Conservation (phyloP, 208 protist species). For the Kentomonas sorsogonicus region DNA sequence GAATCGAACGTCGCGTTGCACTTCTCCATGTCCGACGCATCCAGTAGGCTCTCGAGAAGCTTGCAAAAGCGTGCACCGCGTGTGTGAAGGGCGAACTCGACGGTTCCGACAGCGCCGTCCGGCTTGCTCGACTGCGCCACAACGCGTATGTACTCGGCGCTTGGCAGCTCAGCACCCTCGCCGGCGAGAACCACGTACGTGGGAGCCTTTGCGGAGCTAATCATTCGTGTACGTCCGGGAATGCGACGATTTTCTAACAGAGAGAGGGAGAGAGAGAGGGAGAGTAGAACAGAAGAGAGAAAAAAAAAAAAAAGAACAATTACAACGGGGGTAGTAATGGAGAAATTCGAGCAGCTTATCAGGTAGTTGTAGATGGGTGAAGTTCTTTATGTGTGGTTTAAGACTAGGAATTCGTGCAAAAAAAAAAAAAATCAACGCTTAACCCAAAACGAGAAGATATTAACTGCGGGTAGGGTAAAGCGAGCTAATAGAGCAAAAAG, state of each 20-base stretch:
- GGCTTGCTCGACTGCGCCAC: conserved; percentile 29
- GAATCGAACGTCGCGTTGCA: conserved; percentile 21
- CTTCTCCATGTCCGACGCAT: conserved; percentile 48
- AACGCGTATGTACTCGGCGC: conserved; percentile 59
- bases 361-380: too few species aligned
- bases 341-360: too few species aligned
- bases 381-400: too few species aligned
- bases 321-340: too few species aligned
- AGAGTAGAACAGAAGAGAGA: conserved; percentile 8
- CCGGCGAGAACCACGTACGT: conserved; percentile 28
- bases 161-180: conserved; percentile 34
- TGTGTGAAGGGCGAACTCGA: conserved; percentile 72
- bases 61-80: conserved; percentile 68
- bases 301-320: conserved; percentile 1
- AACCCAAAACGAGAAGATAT: too few species aligned
- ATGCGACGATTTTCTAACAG: too few species aligned
- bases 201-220: conserved; percentile 2
- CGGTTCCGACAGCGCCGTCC: conserved; percentile 23
- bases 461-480: too few species aligned
- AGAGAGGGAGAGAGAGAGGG: conserved; percentile 10
- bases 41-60: conserved; percentile 69
- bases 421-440: too few species aligned
- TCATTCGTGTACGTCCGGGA: too few species aligned
- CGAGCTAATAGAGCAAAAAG: too few species aligned
- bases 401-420: too few species aligned